Conservation (phyloP, 305 asterid species). For the Euphrasia arctica region DNA sequence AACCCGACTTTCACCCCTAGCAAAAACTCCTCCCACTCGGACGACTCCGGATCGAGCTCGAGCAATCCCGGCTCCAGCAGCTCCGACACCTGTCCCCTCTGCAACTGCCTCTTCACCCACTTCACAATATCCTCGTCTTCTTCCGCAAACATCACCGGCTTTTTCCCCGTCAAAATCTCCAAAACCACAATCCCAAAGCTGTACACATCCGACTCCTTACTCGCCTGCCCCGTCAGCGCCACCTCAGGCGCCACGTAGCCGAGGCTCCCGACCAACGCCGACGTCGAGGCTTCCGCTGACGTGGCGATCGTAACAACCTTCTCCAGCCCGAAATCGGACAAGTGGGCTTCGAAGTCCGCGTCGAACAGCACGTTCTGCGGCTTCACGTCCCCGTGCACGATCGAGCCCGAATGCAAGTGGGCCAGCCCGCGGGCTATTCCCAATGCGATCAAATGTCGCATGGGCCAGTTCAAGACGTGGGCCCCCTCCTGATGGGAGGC, state of each 20-base stretch:
- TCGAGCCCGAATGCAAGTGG: constrained; percentile 53
- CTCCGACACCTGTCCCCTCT: constrained; percentile 69
- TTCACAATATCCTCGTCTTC: constrained; percentile 86
- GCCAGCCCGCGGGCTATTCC: constrained; percentile 85
- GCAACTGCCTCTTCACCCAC: constrained; percentile 86
- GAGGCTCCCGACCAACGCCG: constrained; percentile 54
- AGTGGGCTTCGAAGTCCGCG: constrained; percentile 86
- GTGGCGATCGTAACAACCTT: constrained; percentile 52
- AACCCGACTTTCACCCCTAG: constrained; percentile 77
- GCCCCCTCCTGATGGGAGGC: constrained; percentile 81
- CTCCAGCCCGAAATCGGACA: constrained; percentile 70
- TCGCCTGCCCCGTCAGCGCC: constrained; percentile 46
- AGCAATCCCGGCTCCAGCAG: constrained; percentile 83
- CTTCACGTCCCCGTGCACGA: constrained; percentile 63
- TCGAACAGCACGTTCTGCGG: constrained; percentile 81
- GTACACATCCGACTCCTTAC: constrained; percentile 70
- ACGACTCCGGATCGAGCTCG: constrained; percentile 83
- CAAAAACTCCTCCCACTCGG: constrained; percentile 91
- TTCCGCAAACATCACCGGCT: constrained; percentile 74
- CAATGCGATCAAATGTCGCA: constrained; percentile 79
- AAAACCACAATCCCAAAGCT: constrained; percentile 72
- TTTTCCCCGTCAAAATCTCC: constrained; percentile 76
- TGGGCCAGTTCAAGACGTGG: constrained; percentile 85
- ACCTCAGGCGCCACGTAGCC: constrained; percentile 78
- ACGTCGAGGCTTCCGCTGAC: constrained; percentile 62